Conservation (phyloP, 1,284 basidiomycete species). For the Boletellus deceptivus region DNA sequence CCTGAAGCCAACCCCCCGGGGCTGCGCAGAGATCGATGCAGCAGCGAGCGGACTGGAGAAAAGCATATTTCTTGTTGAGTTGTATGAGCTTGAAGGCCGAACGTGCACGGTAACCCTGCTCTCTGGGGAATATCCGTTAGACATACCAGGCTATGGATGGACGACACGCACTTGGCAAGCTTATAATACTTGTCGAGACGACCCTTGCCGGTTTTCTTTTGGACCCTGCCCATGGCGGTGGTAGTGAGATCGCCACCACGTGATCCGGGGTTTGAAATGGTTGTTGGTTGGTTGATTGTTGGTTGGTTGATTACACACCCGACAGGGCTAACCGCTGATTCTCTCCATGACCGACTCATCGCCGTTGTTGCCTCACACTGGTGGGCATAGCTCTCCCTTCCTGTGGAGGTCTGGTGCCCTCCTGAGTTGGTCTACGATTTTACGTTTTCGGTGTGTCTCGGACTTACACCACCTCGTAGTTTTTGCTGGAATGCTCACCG, state of each 20-base stretch:
- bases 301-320: background rate
- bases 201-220: conserved; percentile 93
- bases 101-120: conserved; percentile 99
- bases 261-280: too few species aligned
- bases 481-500: conserved; percentile 56
- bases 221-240: conserved; percentile 71
- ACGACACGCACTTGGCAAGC: conserved; percentile 73
- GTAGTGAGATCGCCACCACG: background rate
- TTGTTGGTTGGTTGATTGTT: background rate
- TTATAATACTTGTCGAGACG: conserved; percentile 96
- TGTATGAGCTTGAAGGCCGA: conserved; percentile 99
- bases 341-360: conserved; percentile 27
- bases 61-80: conserved; percentile 96
- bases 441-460: background rate
- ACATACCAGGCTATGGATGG: background rate
- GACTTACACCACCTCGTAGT: conserved; percentile 34
- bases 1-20: conserved; percentile 99
- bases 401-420: conserved; percentile 41
- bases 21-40: conserved; percentile 99
- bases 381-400: conserved; percentile 21
- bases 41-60: conserved; percentile 89
- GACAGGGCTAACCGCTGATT: background rate
- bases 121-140: conserved; percentile 47
- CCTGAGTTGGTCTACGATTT: conserved; percentile 23
- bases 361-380: conserved; percentile 28